Base-by-base conservation (phyloP, 2,329 filamentous ascomycete species). In the Neonectria faginata region DNA sequence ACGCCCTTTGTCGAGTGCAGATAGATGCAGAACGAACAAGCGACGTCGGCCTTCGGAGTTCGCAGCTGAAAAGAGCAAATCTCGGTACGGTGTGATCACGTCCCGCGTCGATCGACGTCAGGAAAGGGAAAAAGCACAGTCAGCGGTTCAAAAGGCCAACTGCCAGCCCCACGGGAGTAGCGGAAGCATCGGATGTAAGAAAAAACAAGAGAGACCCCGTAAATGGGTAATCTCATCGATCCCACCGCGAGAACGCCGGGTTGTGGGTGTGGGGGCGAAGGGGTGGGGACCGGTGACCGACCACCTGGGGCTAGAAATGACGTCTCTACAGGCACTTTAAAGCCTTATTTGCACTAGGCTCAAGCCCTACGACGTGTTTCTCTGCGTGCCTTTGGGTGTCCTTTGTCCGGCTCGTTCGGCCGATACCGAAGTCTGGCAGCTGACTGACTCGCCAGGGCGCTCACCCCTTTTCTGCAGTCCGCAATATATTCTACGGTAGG, bases 161-260 rank as follows among this genome's bases (percentile, higher is more conserved):
- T 42, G 22, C 22, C 22, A 22, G 39, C 10, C 16, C 27, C 47
- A 18, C 47, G 47, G 47, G n/a, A 29, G 25, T 8, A 20, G 47
- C 48, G 48, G 48, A 51, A 51, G 48, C 48, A 51, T 51, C 48
- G 48, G 48, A 51, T 51, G 48, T 20, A 22, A 41, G 16, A 47
- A 39, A 22, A 53, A 25, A 22, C 22, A 22, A 22, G 22, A 22
- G 57, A 53, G 60, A 62, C 36, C 51, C 44, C 65, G 50, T 33
- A 51, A 33, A 65, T 51, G 47, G 58, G 52, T 47, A 41, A 57
- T 55, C 60, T 41, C 57, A 33, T 36, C 48, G 53, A 31, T 16
- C n/a, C 25, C 47, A 31, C 44, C 36, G 47, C 47, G 47, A 33
- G 48, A 11, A n/a, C 48, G n/a, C n/a, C 29, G 27, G 48, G 16